Base-by-base conservation (phyloP, 208 protist genomes). In the Porcisia deanei region DNA sequence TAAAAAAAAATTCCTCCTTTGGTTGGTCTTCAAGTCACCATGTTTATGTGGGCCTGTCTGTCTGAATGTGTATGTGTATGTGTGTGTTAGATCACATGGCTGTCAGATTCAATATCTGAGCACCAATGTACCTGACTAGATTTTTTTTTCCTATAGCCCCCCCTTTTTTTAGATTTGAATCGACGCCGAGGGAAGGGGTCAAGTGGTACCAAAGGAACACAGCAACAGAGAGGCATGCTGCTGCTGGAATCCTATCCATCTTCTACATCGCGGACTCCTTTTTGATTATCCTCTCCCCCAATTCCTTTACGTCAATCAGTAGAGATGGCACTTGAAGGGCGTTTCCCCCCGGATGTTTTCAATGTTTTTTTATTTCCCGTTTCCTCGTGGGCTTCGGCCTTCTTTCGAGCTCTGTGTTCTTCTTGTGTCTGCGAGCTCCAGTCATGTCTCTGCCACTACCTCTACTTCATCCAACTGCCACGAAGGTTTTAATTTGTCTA, bases 61-160 rank as follows among this genome's bases (percentile, higher is more conserved):
- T 39, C 16, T 71, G 65, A 9, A n/a, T 58, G 22, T 18, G 25
- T 9, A 37, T 45, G 47, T 18, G 3, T 30, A 6, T 39, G 47
- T 5, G 47, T 52, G 47, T 52, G 47, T 52, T 52, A 5, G 8
- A 61, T 10, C 20, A 61, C 6, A 61, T 6, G 43, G n/a, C 25
- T 22, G 45, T 45, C 14, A 16, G 64, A 30, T 55, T 18, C 14
- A 10, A n/a, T n/a, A 34, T 43, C 47, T 45, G 47, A 58, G 66
- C 25, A 53, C 14, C n/a, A 61, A 10, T 58, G 66, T 60, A 76
- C 45, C 16, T 47, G 25, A 53, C 34, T 58, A 68, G 59, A 68
- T 68, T 41, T 25, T 34, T 59, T 47, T 47, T 34, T 39, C 55
- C 10, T 25, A 20, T 59, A 58, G n/a, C 45, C 18, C 16, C 55